Base-by-base conservation (phyloP, 106 monocot genomes). In the Acorus calamus region DNA sequence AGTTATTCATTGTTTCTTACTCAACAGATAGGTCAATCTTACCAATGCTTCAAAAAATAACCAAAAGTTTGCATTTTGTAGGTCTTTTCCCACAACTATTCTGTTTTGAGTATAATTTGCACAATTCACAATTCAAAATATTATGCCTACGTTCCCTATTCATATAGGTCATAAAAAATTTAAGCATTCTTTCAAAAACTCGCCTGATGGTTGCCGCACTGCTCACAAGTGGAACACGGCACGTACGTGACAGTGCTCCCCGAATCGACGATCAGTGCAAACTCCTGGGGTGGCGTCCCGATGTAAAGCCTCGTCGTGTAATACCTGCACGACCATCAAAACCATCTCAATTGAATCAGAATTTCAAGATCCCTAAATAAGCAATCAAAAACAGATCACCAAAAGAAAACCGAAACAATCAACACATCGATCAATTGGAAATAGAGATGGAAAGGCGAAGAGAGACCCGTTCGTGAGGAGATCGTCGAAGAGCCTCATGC, bases 191-290 rank as follows among this genome's bases (percentile, higher is more conserved):
- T 28, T 28, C 28, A 28, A 28, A 28, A 14, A 8, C 73, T 62
- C 54, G 61, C 87, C 87, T 87, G 87, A 53, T 87, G 87, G 54
- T 72, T 71, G n/a, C 87, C 87, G 45, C 87, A 87, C 49, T 78
- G 87, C 47, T 73, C 74, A 50, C 87, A 87, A 11, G 79, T 73
- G 7, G 83, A 74, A 63, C 87, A 87, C 4, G 87, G 87, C 44
- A 87, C 87, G 13, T 87, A 87, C n/a, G 87, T 87, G 3, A 83
- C 83, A 3, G 83, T 87, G 56, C 87, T 87, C 49, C 87, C 87
- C 2, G 87, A 75, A 62, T 87, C 87, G 49, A 87, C 87, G 42
- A 87, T 87, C 50, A 87, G 69, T 8, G 87, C 83, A 52, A 87
- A 87, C 43, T 80, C 77, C 66, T 87, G 87, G 2, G 83, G 83